Evolutionary conservation across 2,329 filamentous ascomycete genomes (phyloP).

Genomic region (Aspergillus aculeatus): DNA sequence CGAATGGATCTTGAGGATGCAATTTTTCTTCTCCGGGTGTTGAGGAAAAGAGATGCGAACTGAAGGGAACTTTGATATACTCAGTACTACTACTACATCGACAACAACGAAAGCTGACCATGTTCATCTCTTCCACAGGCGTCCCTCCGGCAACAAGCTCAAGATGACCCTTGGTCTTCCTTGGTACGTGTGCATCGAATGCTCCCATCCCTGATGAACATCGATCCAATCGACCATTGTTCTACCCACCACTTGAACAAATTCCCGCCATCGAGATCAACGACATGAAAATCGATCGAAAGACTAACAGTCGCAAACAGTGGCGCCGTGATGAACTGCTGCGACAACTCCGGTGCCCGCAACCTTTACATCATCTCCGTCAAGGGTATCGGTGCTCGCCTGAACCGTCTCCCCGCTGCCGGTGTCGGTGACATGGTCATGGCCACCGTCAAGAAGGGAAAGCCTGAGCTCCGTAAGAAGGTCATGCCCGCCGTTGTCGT

Average conservation of each 20-base stretch:
- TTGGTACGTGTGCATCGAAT: conserved; percentile 69
- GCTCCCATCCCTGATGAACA: conserved; percentile 4
- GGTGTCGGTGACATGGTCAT: conserved; percentile 99
- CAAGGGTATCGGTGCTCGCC: conserved; percentile 95
- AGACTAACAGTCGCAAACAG: conserved; percentile 49
- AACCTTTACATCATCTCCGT: conserved; percentile 99
- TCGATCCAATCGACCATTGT: too few relatives aligned
- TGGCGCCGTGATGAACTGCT: conserved; percentile 99
- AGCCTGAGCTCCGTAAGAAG: conserved; percentile 99
- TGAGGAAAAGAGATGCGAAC: background rate
- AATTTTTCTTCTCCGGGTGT: too few relatives aligned
- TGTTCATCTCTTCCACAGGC: conserved; percentile 43
- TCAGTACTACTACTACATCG: too few relatives aligned
- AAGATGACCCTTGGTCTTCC: conserved; percentile 99
- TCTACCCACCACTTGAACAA: too few relatives aligned
- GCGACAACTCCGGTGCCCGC: conserved; percentile 97
- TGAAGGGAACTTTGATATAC: too few relatives aligned
- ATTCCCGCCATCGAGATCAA: background rate
- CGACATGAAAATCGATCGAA: conserved; percentile 9
- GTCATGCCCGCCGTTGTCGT: conserved; percentile 99
- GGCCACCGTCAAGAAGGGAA: conserved; percentile 99
- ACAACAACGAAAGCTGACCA: conserved; percentile 15
- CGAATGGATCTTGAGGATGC: too few relatives aligned
- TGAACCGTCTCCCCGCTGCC: conserved; percentile 94
- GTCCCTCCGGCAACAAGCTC: conserved; percentile 98